phyloP scores from a whole-genome alignment of 1,139 yeast genomes.

The Schizosaccharomyces versatilis region DNA sequence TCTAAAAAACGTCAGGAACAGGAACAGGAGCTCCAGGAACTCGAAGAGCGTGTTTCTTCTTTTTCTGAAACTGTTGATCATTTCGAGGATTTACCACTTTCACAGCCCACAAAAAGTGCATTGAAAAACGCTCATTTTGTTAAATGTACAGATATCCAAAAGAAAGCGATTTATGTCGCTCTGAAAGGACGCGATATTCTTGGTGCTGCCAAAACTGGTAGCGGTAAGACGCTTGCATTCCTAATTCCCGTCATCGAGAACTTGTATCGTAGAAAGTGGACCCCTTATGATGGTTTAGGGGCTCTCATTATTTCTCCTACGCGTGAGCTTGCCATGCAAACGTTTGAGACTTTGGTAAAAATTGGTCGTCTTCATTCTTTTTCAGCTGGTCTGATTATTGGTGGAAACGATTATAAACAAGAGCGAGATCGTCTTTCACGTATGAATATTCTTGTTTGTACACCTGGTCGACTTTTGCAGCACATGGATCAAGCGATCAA shows the following conservation, averaged over 20 bases:
- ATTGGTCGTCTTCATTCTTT: constrained; percentile 62
- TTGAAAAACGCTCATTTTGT: constrained; percentile 44
- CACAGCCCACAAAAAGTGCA: constrained; percentile 24
- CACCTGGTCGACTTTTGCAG: constrained; percentile 87
- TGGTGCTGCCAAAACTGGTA: constrained; percentile 91
- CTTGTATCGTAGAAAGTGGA: constrained; percentile 45
- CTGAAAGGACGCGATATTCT: constrained; percentile 63
- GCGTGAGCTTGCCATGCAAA: constrained; percentile 82
- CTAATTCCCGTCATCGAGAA: constrained; percentile 35
- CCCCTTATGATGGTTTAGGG: constrained; percentile 78
- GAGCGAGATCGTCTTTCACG: constrained; percentile 69
- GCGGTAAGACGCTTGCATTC: constrained; percentile 88
- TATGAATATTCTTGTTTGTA: constrained; percentile 75
- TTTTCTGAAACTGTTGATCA: neutral
- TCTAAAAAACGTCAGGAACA: neutral
- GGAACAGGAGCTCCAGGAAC: neutral
- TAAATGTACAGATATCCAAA: constrained; percentile 68
- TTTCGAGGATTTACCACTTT: constrained; percentile 7
- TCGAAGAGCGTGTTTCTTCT: neutral
- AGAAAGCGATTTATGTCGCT: constrained; percentile 52
- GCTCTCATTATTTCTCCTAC: constrained; percentile 86
- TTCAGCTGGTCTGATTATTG: constrained; percentile 88
- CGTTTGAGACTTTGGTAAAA: constrained; percentile 66
- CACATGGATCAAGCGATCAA: constrained; percentile 89
- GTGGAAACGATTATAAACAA: constrained; percentile 79